Conservation (phyloP, 805 yeast genomes). For the Jamesozyma gamospora region DNA sequence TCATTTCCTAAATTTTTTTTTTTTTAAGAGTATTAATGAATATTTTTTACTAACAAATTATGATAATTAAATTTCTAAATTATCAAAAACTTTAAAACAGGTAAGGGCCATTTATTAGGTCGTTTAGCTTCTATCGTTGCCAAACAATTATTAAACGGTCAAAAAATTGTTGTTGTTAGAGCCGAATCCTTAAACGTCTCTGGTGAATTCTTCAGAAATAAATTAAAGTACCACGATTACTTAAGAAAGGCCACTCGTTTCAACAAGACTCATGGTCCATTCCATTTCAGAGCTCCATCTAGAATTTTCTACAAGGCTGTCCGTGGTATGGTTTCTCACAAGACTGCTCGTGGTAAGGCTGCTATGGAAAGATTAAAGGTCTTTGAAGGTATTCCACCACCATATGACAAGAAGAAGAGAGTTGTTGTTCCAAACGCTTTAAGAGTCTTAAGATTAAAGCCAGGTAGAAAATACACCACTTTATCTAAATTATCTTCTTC, state of each 20-base stretch:
- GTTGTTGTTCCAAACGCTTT: slow-evolving; percentile 99
- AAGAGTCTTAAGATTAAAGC: slow-evolving; percentile 97
- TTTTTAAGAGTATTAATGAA: no score
- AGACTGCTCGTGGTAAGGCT: slow-evolving; percentile 99
- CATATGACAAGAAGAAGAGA: slow-evolving; percentile 99
- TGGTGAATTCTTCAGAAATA: slow-evolving; percentile 99
- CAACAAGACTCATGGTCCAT: slow-evolving; percentile 99
- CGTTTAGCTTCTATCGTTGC: slow-evolving; percentile 98
- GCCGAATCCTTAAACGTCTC: slow-evolving; percentile 96
- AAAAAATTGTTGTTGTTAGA: slow-evolving; percentile 95
- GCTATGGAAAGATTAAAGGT: slow-evolving; percentile 99
- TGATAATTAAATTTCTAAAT: slow-evolving; percentile 1
- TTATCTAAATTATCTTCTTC: slow-evolving; percentile 92
- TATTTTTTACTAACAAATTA: slow-evolving; percentile 10
- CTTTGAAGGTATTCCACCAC: slow-evolving; percentile 99
- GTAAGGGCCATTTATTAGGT: slow-evolving; percentile 99
- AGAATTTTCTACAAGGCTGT: slow-evolving; percentile 99
- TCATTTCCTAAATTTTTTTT: no score
- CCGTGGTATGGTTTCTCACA: slow-evolving; percentile 99
- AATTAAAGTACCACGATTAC: slow-evolving; percentile 99
- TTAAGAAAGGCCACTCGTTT: slow-evolving; percentile 97
- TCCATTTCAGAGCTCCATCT: slow-evolving; percentile 99
- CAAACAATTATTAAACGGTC: slow-evolving; percentile 97
- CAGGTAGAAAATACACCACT: slow-evolving; percentile 99
- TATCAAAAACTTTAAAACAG: slow-evolving; percentile 26